These are phyloP conservation scores for Alisma plantagoaquatica DNA, from an alignment of 106 monocot species.

Conservation along the genomic window DNA sequence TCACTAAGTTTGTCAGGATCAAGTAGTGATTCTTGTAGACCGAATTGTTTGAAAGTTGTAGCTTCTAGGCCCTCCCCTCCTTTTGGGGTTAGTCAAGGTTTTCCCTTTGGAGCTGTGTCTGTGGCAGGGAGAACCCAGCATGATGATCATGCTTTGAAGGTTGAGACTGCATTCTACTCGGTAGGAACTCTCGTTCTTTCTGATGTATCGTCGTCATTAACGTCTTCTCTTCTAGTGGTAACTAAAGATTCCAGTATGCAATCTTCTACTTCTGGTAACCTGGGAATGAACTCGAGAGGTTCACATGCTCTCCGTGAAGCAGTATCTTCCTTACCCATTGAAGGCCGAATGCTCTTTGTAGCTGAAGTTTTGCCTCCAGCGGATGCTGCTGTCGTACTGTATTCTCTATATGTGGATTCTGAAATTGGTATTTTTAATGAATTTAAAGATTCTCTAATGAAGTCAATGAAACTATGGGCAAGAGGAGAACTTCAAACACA, in stretches of 20 bases:
- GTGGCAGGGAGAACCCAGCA: slow-evolving; percentile 44
- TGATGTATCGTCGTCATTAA: slow-evolving; percentile 55
- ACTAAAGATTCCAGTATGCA: slow-evolving; percentile 67
- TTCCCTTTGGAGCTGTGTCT: slow-evolving; percentile 56
- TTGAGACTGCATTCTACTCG: slow-evolving; percentile 82
- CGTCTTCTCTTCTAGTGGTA: slow-evolving; percentile 66
- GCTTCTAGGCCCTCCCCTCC: slow-evolving; percentile 95
- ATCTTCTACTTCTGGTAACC: slow-evolving; percentile 37
- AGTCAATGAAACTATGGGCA: slow-evolving; percentile 70
- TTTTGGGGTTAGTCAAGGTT: slow-evolving; percentile 44
- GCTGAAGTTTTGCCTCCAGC: slow-evolving; percentile 64
- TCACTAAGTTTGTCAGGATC: slow-evolving; percentile 39
- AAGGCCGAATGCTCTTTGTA: slow-evolving; percentile 86
- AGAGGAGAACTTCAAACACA: slow-evolving; percentile 79
- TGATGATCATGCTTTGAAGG: slow-evolving; percentile 79
- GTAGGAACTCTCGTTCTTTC: slow-evolving; percentile 64
- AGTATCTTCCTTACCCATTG: slow-evolving; percentile 67
- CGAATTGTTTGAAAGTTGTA: slow-evolving; percentile 75
- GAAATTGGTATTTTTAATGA: slow-evolving; percentile 28
- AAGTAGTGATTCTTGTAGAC: slow-evolving; percentile 40
- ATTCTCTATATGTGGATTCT: slow-evolving; percentile 68
- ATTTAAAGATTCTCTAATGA: slow-evolving; percentile 37
- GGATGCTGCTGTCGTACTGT: slow-evolving; percentile 48
- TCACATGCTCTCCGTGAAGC: slow-evolving; percentile 73
- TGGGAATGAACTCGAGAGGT: slow-evolving; percentile 49